phyloP scores from a whole-genome alignment of 345 rosid genomes.

The Sonneratia caseolaris region DNA sequence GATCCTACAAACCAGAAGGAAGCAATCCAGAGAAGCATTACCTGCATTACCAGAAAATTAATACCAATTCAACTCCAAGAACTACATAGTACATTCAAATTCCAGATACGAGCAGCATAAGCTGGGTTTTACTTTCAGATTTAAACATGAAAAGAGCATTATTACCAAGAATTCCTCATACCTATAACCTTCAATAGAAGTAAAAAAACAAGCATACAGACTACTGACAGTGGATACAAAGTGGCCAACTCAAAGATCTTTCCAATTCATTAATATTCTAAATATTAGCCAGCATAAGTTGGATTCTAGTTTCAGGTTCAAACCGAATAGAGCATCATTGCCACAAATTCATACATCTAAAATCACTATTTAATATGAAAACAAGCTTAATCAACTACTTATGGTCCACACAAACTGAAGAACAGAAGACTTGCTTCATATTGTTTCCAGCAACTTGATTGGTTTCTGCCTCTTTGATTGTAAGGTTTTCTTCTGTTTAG shows the following conservation, averaged over 20 bases:
- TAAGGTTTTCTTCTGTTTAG: neutral
- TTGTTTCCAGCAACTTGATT: neutral
- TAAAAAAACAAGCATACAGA: neutral
- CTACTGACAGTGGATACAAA: neutral
- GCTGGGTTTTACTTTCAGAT: neutral
- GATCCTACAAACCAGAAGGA: conserved; percentile 48
- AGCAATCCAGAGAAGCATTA: conserved; percentile 41
- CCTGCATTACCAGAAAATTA: conserved; percentile 21
- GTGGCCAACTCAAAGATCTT: neutral
- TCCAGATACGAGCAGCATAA: conserved; percentile 23
- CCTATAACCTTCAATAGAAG: neutral
- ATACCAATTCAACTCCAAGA: neutral
- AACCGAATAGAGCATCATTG: neutral
- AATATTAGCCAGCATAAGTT: neutral
- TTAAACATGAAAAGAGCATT: neutral
- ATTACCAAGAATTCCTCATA: neutral
- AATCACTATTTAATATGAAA: neutral
- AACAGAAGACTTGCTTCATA: neutral
- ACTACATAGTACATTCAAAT: neutral
- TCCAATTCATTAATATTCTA: neutral
- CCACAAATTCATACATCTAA: neutral
- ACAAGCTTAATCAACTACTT: neutral
- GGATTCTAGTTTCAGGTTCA: neutral
- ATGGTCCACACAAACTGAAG: neutral
- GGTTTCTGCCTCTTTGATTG: neutral